Evolutionary conservation across 2,329 filamentous ascomycete species (phyloP).

Genomic region (Arthrobotrys sinensis): DNA sequence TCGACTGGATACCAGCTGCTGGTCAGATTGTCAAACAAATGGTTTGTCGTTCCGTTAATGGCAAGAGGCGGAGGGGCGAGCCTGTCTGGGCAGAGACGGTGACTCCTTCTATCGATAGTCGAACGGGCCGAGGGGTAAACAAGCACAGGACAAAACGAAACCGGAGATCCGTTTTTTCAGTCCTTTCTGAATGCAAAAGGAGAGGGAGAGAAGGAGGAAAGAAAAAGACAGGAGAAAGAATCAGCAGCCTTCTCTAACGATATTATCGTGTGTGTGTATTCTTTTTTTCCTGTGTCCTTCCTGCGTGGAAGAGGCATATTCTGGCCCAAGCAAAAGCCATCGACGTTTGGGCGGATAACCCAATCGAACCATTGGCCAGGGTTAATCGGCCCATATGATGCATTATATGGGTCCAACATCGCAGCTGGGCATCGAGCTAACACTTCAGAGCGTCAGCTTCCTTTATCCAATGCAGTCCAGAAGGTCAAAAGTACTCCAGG

Average conservation of each 20-base stretch:
- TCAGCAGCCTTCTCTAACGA: constrained; percentile 4
- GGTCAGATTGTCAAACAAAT: constrained; percentile 49
- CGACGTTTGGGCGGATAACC: constrained; percentile 53
- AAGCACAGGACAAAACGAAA: constrained; percentile 28
- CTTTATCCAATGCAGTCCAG: constrained; percentile 22
- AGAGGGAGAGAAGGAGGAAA: constrained; percentile 9
- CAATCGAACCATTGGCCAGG: constrained; percentile 49
- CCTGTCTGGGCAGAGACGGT: constrained; percentile 25
- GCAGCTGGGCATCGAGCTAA: constrained; percentile 56
- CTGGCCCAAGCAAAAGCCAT: constrained; percentile 28
- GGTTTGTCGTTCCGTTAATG: constrained; percentile 54
- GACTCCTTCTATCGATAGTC: constrained; percentile 51
- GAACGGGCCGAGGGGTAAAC: constrained; percentile 32
- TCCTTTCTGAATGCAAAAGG: constrained; percentile 2
- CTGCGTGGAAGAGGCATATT: constrained; percentile 28
- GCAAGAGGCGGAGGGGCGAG: constrained; percentile 48
- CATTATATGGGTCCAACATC: constrained; percentile 40
- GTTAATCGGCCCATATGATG: constrained; percentile 39
- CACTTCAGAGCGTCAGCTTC: constrained; percentile 28
- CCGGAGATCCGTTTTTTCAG: constrained; percentile 26
- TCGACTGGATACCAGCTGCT: constrained; percentile 41
- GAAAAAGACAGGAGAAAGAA: constrained; percentile 13
- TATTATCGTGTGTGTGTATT: constrained; percentile 18
- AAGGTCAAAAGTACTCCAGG: constrained; percentile 21
- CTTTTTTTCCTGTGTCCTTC: constrained; percentile 11